Evolutionary conservation across 2,329 filamentous ascomycete species (phyloP).

Genomic region (Furcasterigmium furcatum): DNA sequence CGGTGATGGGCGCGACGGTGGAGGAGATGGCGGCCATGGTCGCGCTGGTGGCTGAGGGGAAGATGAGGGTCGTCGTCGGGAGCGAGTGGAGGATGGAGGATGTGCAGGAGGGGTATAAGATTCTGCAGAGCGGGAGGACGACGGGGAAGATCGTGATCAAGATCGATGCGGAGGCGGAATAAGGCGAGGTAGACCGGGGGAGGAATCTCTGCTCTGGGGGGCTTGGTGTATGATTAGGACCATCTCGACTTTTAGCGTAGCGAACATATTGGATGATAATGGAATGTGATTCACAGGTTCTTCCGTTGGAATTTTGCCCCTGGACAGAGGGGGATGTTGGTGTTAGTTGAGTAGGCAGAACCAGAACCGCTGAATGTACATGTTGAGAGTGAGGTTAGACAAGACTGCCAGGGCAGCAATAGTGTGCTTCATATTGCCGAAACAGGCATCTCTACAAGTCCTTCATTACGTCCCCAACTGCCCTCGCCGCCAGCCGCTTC

Average conservation of each 20-base stretch:
- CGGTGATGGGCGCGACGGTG: slow-evolving; percentile 28
- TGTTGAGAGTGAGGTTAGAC: too few species aligned
- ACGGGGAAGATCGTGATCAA: slow-evolving; percentile 34
- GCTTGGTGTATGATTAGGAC: not conserved
- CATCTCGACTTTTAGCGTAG: too few species aligned
- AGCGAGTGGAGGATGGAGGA: slow-evolving; percentile 24
- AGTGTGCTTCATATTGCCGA: too few species aligned
- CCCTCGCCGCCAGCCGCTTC: slow-evolving; percentile 56
- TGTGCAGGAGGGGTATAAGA: slow-evolving; percentile 28
- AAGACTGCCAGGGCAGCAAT: too few species aligned
- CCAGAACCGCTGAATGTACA: too few species aligned
- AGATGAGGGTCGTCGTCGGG: slow-evolving; percentile 23
- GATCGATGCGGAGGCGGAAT: slow-evolving; percentile 15
- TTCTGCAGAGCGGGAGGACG: slow-evolving; percentile 26
- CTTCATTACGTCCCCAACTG: slow-evolving; percentile 63
- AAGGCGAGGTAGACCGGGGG: not conserved
- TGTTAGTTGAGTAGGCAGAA: too few species aligned
- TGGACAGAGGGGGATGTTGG: too few species aligned
- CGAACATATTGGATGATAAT: too few species aligned
- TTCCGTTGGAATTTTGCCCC: too few species aligned
- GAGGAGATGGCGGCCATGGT: slow-evolving; percentile 27
- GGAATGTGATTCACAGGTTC: too few species aligned
- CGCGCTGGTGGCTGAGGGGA: slow-evolving; percentile 26
- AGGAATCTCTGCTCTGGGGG: not conserved
- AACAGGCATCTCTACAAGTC: slow-evolving; percentile 34